These are phyloP conservation scores for Xylaria sp. DNA, from an alignment of 2,329 filamentous ascomycete species.

Conservation along the genomic window DNA sequence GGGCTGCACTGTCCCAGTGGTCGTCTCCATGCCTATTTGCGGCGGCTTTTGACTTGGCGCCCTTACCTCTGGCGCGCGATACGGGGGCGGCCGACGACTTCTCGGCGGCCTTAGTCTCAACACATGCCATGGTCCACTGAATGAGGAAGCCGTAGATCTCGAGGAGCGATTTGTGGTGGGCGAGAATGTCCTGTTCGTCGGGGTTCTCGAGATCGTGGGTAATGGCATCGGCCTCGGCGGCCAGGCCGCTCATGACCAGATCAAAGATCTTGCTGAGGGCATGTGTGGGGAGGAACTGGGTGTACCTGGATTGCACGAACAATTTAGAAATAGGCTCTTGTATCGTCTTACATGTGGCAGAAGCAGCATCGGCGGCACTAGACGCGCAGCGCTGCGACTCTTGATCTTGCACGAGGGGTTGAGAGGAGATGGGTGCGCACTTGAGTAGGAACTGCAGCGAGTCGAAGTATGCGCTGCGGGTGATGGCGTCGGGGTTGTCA, in stretches of 20 bases:
- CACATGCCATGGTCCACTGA: conserved; percentile 94
- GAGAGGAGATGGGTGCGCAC: conserved; percentile 74
- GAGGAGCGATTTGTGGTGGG: conserved; percentile 88
- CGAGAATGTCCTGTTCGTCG: conserved; percentile 87
- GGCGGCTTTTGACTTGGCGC: conserved; percentile 78
- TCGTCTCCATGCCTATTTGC: conserved; percentile 72
- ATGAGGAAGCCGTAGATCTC: conserved; percentile 95
- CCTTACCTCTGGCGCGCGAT: conserved; percentile 77
- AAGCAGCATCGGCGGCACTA: conserved; percentile 21
- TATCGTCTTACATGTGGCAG: conserved; percentile 41
- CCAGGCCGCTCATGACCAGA: conserved; percentile 84
- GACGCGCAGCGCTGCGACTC: conserved; percentile 28
- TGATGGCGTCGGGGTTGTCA: conserved; percentile 89
- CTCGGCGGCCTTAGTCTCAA: conserved; percentile 92
- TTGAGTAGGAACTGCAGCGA: conserved; percentile 96
- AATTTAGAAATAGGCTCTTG: conserved; percentile 69
- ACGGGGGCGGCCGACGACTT: conserved; percentile 79
- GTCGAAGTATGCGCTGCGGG: conserved; percentile 82
- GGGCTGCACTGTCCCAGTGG: conserved; percentile 86
- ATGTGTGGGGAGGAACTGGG: conserved; percentile 79
- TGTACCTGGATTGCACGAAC: conserved; percentile 77
- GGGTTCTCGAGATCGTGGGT: conserved; percentile 84
- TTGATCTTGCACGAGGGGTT: conserved; percentile 40
- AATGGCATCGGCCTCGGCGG: conserved; percentile 84
- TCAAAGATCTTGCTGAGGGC: conserved; percentile 93